Base-by-base conservation (phyloP, 2,329 filamentous ascomycete species). In the Fusarium agapanthi region DNA sequence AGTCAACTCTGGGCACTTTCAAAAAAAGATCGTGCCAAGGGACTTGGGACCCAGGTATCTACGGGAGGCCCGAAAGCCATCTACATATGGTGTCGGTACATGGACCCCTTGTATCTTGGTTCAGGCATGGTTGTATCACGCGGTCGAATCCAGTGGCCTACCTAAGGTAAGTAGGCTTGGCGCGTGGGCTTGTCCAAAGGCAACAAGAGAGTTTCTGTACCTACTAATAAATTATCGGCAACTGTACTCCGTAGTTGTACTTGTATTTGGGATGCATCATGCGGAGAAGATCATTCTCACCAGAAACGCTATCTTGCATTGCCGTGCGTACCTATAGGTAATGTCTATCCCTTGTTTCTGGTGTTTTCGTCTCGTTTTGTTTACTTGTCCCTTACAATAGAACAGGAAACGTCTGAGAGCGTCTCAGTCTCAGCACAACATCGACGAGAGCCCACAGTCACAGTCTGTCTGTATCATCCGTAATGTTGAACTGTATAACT, bases 361-460 rank as follows among this genome's bases (percentile, higher is more conserved):
- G 40, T 24, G 50, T 50, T 38, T 57, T 22, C 20, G 38, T 69
- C 30, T 67, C 59, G 47, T 70, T 63, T 71, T 67, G 62, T 54
- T 67, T 71, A n/a, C 53, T n/a, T 30, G 32, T 37, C 60, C 54
- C 59, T 65, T 41, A 22, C 22, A 43, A 34, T 38, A 35, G 50
- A 28, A 54, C 26, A 51, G 47, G 22, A 65, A 69, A 34, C 47
- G 61, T 71, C 61, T 63, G 67, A 58, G 62, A 51, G 51, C 38
- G 68, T 67, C 67, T 71, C 53, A 45, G 68, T 58, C 71, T 71
- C 67, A 71, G 67, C 63, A 30, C 24, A 55, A 43, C 43, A 32
- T 40, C 48, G 47, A 50, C 26, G 50, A 54, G 63, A 44, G 24
- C 16, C 40, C 54, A 57, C 40, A 47, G 40, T 50, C 32, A 34